Conservation (phyloP, 2,329 filamentous ascomycete species). For the Pyrenophora tritici-repentis region DNA sequence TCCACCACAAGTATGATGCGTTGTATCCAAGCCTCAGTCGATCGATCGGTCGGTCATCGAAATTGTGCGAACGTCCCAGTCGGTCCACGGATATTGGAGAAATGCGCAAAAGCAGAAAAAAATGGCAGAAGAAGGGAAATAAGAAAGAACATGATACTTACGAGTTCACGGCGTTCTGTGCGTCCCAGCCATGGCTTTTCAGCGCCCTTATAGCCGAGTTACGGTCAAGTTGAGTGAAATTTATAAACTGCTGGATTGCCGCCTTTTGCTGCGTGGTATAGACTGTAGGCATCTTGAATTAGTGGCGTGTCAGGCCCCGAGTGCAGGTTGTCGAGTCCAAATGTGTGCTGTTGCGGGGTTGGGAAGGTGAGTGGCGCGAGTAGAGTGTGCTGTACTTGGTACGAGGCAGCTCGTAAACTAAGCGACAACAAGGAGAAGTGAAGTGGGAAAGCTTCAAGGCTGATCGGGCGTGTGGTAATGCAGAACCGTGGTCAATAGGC, state of each 20-base stretch:
- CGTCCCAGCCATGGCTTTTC: conserved; percentile 54
- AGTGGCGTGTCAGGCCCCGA: conserved; percentile 14
- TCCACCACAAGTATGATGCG: neutral
- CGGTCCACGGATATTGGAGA: neutral
- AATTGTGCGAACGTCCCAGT: neutral
- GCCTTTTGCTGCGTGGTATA: conserved; percentile 54
- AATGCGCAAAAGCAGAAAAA: neutral
- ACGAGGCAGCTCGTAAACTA: neutral
- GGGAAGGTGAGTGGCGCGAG: neutral
- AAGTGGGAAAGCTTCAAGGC: neutral
- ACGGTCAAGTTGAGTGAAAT: conserved; percentile 52
- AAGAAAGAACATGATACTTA: conserved; percentile 42
- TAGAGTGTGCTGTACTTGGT: neutral
- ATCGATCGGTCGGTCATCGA: conserved; percentile 9
- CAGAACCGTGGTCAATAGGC: conserved; percentile 6
- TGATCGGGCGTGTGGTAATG: neutral
- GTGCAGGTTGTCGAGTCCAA: conserved; percentile 1
- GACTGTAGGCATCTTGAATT: conserved; percentile 52
- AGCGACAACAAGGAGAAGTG: neutral
- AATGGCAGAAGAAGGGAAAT: neutral
- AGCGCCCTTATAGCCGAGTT: conserved; percentile 52
- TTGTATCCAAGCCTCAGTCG: neutral
- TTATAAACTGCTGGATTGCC: conserved; percentile 52
- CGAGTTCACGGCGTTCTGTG: conserved; percentile 52
- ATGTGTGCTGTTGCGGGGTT: conserved; percentile 9